phyloP scores from a whole-genome alignment of 2,329 filamentous ascomycete species.

The Cercospora berteroae region DNA sequence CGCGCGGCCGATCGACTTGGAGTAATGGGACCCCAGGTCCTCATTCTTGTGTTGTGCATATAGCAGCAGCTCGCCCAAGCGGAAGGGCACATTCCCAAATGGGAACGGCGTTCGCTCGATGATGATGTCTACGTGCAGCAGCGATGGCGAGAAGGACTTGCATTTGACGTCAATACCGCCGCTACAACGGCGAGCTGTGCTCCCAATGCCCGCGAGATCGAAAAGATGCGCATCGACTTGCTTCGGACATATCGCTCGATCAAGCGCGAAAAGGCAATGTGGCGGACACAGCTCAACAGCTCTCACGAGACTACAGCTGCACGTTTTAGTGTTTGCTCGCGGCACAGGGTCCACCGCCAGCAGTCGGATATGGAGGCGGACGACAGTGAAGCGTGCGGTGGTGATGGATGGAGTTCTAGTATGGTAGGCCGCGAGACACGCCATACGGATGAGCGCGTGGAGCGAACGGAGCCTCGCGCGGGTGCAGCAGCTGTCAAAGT shows the following conservation, averaged over 20 bases:
- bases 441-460: not conserved
- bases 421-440: not conserved
- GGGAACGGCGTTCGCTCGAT: slow-evolving; percentile 1
- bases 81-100: not conserved
- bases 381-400: not conserved
- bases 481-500: not conserved
- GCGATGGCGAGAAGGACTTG: slow-evolving; percentile 10
- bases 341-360: not conserved
- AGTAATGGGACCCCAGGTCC: not conserved
- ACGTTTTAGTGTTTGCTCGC: not conserved
- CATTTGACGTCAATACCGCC: slow-evolving; percentile 23
- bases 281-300: slow-evolving; percentile 15
- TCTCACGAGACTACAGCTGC: slow-evolving; percentile 6
- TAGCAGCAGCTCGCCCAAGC: not conserved
- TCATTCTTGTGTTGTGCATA: slow-evolving; percentile 12
- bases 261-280: slow-evolving; percentile 9
- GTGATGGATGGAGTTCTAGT: not conserved
- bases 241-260: slow-evolving; percentile 25
- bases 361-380: not conserved
- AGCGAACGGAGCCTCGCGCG: not conserved
- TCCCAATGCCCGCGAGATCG: slow-evolving; percentile 16
- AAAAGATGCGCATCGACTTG: slow-evolving; percentile 2
- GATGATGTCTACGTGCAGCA: slow-evolving; percentile 22
- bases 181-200: not conserved
- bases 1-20: slow-evolving; percentile 17